Evolutionary conservation across 2,329 filamentous ascomycete genomes (phyloP), one percentile per base, ranked within the genome.

Genomic region (Verticillium tricorpus): DNA sequence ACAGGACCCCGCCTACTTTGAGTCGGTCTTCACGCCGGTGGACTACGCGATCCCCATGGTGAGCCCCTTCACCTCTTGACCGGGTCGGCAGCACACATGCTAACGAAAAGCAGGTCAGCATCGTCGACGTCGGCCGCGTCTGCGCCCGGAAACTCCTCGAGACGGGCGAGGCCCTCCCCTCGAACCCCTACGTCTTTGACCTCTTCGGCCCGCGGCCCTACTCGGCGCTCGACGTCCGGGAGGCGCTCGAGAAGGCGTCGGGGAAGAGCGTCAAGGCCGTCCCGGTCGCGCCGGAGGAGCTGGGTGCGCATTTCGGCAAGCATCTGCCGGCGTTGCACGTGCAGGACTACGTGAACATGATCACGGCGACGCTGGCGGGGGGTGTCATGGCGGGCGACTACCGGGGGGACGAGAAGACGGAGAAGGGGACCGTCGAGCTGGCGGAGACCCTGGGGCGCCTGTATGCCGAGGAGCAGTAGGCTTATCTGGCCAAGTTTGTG

Each of bases 1-100:
- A 15, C 55, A 63, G 5, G 67, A 73, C 1, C 61, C 63, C 1
- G 68, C 68, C 0, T 60, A 59, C 9, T 61, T 76, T n/a, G 61
- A 71, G 50, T 75, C 71, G 0, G 61, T 62, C 19, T 54, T 73
- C 6, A 67, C 69, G 0, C 72, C 72, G 1, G 59, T 64, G 0
- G 64, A 74, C n/a, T 67, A 72, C 15, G 62, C 70, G n/a, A 67
- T 75, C 1, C 73, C 73, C 3, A 68, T 75, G 69, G 73, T 74
- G 67, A n/a, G 58, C 54, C 14, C 19, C 35, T 19, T 11, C 57
- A 17, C 17, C 9, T 17, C 28, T 22, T 35, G n/a, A 17, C 15
- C n/a, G 5, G 4, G 28, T 6, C 28, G 28, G 28, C 2, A 28
- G 57, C 35, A 40, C 45, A 57, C 12, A 5, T 56, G 17, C 0